Conservation (phyloP, 768 basidiomycete species). For the Amylocystis lapponica region DNA sequence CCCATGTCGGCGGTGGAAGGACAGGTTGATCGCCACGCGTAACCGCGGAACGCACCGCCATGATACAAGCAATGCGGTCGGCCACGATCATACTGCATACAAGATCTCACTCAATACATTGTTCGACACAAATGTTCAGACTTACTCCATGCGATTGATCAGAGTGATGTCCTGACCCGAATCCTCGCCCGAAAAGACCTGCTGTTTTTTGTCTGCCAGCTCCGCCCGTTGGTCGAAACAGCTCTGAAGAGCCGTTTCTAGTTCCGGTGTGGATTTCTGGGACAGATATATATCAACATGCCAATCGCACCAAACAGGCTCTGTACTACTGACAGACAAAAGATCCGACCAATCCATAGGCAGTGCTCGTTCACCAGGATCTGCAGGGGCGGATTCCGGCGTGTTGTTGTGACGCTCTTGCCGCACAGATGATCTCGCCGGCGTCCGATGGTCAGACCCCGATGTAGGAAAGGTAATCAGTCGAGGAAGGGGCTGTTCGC, state of each 20-base stretch:
- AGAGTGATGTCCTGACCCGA: not conserved
- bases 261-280: not conserved
- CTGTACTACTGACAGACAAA: not conserved
- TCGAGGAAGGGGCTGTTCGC: conserved; percentile 1
- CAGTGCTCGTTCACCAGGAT: not conserved
- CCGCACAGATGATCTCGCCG: not conserved
- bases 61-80: conserved; percentile 2
- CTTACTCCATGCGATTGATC: not conserved
- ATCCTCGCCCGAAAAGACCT: not conserved
- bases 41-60: not conserved
- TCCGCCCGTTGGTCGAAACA: not conserved
- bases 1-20: not conserved
- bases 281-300: no score
- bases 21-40: conserved; percentile 4
- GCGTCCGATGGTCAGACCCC: not conserved
- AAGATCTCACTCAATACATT: not conserved
- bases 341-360: conserved; percentile 3
- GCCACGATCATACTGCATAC: conserved; percentile 7
- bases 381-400: no score
- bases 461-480: not conserved
- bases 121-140: not conserved
- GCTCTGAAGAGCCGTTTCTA: not conserved
- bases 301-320: no score
- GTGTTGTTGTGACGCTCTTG: not conserved
- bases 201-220: not conserved